Percentiles rank a stretch among this genome's conserved stretches.
These are phyloP conservation scores for Elsinoe fawcettii DNA, from an alignment of 2,329 filamentous ascomycete genomes.

Conservation along the genomic window DNA sequence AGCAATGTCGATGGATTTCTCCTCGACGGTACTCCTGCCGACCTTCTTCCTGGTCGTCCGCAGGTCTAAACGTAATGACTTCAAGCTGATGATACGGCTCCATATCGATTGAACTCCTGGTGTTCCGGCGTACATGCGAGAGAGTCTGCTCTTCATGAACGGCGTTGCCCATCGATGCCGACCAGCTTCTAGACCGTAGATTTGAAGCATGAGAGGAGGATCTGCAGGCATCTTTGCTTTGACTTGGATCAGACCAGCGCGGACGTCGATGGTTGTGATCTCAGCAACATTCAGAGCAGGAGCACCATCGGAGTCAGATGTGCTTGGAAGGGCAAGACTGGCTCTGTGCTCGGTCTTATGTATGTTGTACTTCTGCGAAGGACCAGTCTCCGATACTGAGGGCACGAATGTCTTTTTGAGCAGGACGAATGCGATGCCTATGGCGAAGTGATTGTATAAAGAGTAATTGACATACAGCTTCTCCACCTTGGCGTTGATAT, in stretches of 20 bases:
- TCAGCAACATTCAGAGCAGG: constrained; percentile 41
- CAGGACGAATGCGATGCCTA: constrained; percentile 72
- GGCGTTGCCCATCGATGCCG: constrained; percentile 82
- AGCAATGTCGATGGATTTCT: constrained; percentile 75
- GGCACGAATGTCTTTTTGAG: constrained; percentile 43
- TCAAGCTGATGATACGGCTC: constrained; percentile 79
- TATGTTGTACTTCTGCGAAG: constrained; percentile 11
- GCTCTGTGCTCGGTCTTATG: constrained; percentile 14
- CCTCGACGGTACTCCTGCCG: constrained; percentile 50
- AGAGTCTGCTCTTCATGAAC: constrained; percentile 66
- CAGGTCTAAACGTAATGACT: constrained; percentile 70
- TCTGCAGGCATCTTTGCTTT: constrained; percentile 85
- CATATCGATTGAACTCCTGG: constrained; percentile 76
- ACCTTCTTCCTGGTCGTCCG: constrained; percentile 67
- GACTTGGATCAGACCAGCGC: constrained; percentile 71
- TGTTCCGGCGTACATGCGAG: constrained; percentile 80
- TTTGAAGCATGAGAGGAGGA: constrained; percentile 82
- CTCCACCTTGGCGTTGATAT: constrained; percentile 73
- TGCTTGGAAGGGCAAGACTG: constrained; percentile 8
- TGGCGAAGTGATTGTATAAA: constrained; percentile 83
- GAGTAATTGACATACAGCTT: constrained; percentile 83
- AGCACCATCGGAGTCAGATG: neutral
- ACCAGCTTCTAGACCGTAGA: constrained; percentile 74
- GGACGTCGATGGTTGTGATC: constrained; percentile 73
- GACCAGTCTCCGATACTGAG: neutral